A percentile compares a stretch with the other conserved stretches of the same genome.
phyloP scores from a whole-genome alignment of 495 filamentous ascomycete species.

The Penicillium arizonense region DNA sequence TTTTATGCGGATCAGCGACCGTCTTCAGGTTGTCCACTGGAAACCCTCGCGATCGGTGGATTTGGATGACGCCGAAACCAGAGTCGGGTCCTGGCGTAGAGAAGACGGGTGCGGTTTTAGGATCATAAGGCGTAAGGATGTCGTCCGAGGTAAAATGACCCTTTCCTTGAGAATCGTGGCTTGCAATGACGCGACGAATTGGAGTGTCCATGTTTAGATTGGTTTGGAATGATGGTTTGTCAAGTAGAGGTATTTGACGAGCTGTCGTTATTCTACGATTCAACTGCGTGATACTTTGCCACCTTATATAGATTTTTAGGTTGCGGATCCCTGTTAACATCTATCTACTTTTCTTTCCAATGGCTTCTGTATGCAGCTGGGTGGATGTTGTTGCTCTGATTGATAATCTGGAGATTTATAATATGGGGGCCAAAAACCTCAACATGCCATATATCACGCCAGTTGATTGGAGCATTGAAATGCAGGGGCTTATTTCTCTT shows the following conservation, averaged over 20 bases:
- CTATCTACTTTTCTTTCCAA: too few relatives aligned
- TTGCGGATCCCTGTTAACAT: too few relatives aligned
- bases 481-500: too few relatives aligned
- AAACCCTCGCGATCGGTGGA: conserved; percentile 25
- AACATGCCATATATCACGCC: background rate
- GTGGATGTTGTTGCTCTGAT: background rate
- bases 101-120: conserved; percentile 21
- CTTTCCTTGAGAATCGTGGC: conserved; percentile 18
- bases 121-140: conserved; percentile 21
- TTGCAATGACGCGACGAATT: conserved; percentile 22
- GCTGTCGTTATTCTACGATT: too few relatives aligned
- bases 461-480: too few relatives aligned
- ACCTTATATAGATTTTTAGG: too few relatives aligned
- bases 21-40: conserved; percentile 23
- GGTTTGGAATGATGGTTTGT: background rate
- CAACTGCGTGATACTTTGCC: too few relatives aligned
- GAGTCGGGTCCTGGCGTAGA: conserved; percentile 14
- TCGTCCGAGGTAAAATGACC: conserved; percentile 24
- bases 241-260: background rate
- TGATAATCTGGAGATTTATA: conserved; percentile 12
- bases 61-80: conserved; percentile 23
- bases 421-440: background rate
- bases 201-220: conserved; percentile 16
- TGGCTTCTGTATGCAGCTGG: too few relatives aligned
- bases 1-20: conserved; percentile 18